phyloP scores from a whole-genome alignment of 2,329 filamentous ascomycete species.

The Epicoccum sorghinum region DNA sequence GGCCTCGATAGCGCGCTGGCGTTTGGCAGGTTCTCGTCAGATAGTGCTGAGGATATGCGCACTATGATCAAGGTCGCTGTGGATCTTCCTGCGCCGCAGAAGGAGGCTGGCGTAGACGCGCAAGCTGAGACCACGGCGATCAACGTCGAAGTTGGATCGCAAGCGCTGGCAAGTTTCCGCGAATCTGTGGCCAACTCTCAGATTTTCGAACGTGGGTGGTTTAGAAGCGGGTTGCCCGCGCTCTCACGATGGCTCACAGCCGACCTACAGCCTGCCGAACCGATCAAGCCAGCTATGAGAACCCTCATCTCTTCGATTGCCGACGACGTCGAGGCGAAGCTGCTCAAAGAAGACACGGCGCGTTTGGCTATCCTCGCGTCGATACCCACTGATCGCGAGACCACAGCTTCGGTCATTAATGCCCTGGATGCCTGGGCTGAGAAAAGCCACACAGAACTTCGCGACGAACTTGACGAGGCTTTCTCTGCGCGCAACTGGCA shows the following conservation, averaged over 20 bases:
- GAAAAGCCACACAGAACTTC: constrained; percentile 80
- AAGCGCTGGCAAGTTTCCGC: constrained; percentile 71
- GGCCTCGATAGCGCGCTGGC: constrained; percentile 72
- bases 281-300: constrained; percentile 70
- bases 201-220: constrained; percentile 77
- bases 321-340: constrained; percentile 57
- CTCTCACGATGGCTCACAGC: constrained; percentile 68
- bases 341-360: constrained; percentile 58
- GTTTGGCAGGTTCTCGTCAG: constrained; percentile 50
- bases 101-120: constrained; percentile 38
- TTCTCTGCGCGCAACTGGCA: constrained; percentile 80
- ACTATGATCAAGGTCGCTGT: constrained; percentile 62
- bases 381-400: constrained; percentile 50
- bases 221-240: constrained; percentile 69
- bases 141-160: constrained; percentile 66
- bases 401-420: constrained; percentile 59
- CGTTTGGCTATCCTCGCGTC: constrained; percentile 43
- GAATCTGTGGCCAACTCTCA: constrained; percentile 72
- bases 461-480: constrained; percentile 76
- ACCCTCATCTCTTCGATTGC: constrained; percentile 72
- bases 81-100: constrained; percentile 57
- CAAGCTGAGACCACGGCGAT: constrained; percentile 52
- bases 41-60: constrained; percentile 47
- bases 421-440: constrained; percentile 77
- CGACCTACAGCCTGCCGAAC: constrained; percentile 42